Conservation (phyloP, 2,329 filamentous ascomycete species). For the Cadophora gregata region DNA sequence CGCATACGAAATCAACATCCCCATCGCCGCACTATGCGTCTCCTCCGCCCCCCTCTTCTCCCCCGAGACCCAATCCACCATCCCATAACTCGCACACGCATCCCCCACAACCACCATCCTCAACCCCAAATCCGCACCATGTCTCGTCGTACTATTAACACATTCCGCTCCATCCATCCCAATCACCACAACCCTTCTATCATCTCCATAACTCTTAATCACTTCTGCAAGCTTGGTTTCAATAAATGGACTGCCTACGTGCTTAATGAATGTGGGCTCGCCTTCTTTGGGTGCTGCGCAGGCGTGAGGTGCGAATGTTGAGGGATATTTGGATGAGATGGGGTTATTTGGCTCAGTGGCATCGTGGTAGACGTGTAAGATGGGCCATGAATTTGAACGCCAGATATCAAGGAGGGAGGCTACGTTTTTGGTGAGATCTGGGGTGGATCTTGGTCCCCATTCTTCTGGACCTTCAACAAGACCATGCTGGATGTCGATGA, state of each 20-base stretch:
- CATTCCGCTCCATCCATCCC: constrained; percentile 38
- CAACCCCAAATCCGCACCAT: constrained; percentile 35
- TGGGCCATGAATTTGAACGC: constrained; percentile 29
- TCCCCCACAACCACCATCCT: constrained; percentile 36
- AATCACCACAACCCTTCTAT: constrained; percentile 32
- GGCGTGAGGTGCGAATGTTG: constrained; percentile 28
- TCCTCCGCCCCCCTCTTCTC: constrained; percentile 27
- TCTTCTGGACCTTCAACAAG: constrained; percentile 26
- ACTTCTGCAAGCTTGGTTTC: constrained; percentile 17
- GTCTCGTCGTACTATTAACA: constrained; percentile 34
- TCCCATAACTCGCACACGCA: constrained; percentile 36
- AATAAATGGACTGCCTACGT: constrained; percentile 34
- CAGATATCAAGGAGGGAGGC: constrained; percentile 29
- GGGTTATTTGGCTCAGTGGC: constrained; percentile 28
- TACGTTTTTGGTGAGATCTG: constrained; percentile 31
- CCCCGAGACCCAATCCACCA: constrained; percentile 26
- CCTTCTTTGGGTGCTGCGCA: constrained; percentile 25
- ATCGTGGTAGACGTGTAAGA: constrained; percentile 37
- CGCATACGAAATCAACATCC: constrained; percentile 28
- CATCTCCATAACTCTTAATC: constrained; percentile 19
- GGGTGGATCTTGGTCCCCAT: constrained; percentile 38
- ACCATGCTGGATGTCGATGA: constrained; percentile 37
- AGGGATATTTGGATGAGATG: constrained; percentile 26
- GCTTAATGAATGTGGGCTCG: constrained; percentile 33
- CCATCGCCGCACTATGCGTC: constrained; percentile 33